Conservation (phyloP, 2,329 filamentous ascomycete genomes). For the Chaetomiaceae sp. region DNA sequence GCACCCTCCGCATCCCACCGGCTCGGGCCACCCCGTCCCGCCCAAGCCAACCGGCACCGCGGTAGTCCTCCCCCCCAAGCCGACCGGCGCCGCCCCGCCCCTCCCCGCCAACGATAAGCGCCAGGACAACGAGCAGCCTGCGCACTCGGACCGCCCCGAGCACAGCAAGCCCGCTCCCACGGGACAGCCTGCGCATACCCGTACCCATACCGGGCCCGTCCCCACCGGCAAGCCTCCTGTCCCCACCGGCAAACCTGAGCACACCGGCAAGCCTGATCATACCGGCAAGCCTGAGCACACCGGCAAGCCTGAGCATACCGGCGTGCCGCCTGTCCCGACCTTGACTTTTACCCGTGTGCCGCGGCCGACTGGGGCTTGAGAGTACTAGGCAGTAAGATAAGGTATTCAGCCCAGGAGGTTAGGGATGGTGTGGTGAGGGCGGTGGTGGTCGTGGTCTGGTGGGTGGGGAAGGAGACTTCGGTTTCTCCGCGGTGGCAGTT, state of each 20-base stretch:
- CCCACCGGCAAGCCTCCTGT: neutral
- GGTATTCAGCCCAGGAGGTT: no score
- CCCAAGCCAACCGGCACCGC: neutral
- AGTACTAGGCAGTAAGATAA: neutral
- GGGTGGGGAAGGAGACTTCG: no score
- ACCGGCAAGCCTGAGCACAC: neutral
- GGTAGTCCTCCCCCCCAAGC: neutral
- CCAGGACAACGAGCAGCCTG: neutral
- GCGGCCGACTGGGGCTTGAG: neutral
- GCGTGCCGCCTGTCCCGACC: neutral
- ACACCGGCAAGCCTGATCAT: neutral
- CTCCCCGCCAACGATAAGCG: neutral
- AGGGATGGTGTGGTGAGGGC: no score
- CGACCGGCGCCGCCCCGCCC: no score
- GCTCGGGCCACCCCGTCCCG: neutral
- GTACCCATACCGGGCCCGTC: neutral
- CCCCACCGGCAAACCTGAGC: neutral
- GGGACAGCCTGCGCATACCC: no score
- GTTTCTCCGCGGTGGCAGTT: no score
- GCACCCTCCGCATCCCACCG: neutral
- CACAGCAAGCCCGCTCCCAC: neutral
- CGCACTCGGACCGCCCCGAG: neutral
- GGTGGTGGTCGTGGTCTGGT: no score
- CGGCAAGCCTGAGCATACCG: no score
- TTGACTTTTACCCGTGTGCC: neutral